Percentiles rank a stretch among this genome's conserved stretches.
Evolutionary conservation across 768 basidiomycete genomes (phyloP).

Genomic region (Trametes cinnabarina): DNA sequence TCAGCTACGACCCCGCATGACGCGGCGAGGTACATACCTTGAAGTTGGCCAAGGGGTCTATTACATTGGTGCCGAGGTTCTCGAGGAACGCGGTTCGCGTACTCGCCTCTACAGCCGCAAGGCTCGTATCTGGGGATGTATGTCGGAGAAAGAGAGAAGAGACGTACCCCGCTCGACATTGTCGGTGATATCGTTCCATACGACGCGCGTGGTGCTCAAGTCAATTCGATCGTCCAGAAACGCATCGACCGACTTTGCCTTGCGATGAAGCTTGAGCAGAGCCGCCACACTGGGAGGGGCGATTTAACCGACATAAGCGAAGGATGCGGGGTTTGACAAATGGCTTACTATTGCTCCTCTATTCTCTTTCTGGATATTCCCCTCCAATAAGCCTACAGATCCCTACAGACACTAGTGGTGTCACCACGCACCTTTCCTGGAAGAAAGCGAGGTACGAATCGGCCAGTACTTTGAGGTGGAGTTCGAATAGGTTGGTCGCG

Average conservation of each 20-base stretch:
- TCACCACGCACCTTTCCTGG: conserved; percentile 65
- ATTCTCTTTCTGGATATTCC: conserved; percentile 60
- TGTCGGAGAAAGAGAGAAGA: neutral
- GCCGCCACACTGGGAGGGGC: conserved; percentile 59
- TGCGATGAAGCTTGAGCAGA: conserved; percentile 69
- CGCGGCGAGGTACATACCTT: conserved; percentile 45
- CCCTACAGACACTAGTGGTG: conserved; percentile 13
- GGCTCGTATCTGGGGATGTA: neutral
- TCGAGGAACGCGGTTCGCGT: conserved; percentile 75
- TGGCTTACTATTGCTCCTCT: conserved; percentile 79
- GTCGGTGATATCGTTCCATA: conserved; percentile 84
- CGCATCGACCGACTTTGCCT: conserved; percentile 65
- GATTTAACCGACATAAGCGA: neutral
- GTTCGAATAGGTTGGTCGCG: conserved; percentile 69
- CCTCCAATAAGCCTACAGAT: conserved; percentile 1
- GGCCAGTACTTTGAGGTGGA: conserved; percentile 62
- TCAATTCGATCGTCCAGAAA: conserved; percentile 71
- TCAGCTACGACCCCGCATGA: neutral
- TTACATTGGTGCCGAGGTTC: conserved; percentile 69
- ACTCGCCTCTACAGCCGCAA: conserved; percentile 60
- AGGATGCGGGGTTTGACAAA: neutral
- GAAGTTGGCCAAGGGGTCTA: conserved; percentile 62
- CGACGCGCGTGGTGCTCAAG: conserved; percentile 60
- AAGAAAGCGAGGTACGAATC: conserved; percentile 85
- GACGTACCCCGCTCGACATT: conserved; percentile 75